phyloP scores from a whole-genome alignment of 768 basidiomycete genomes.

The Russula sp. region DNA sequence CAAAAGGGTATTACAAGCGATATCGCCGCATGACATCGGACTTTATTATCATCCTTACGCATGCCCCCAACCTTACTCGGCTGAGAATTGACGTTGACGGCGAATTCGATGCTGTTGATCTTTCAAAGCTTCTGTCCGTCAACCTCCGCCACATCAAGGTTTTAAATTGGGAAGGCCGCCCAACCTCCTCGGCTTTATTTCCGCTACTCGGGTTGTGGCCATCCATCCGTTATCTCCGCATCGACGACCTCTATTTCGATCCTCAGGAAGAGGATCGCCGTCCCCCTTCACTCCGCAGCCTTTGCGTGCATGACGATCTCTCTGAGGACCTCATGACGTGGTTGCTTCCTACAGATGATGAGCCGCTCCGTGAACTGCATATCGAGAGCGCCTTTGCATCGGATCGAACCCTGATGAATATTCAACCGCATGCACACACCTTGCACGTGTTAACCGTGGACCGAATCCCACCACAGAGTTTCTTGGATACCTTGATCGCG shows the following conservation, averaged over 20 bases:
- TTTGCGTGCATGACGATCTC: slow-evolving; percentile 7
- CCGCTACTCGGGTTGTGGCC: slow-evolving; percentile 11
- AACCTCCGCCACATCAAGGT: slow-evolving; percentile 9
- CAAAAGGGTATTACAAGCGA: neutral
- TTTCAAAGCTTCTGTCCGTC: slow-evolving; percentile 4
- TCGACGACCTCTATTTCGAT: slow-evolving; percentile 8
- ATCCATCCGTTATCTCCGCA: slow-evolving; percentile 13
- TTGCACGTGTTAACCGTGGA: slow-evolving; percentile 13
- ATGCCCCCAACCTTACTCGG: slow-evolving; percentile 11
- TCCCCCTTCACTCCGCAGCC: slow-evolving; percentile 2
- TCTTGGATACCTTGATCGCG: slow-evolving; percentile 9
- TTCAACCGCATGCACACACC: neutral
- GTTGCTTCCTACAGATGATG: slow-evolving; percentile 1
- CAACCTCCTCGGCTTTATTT: slow-evolving; percentile 10
- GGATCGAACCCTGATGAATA: neutral
- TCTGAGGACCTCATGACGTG: slow-evolving; percentile 11
- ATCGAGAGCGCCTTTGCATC: slow-evolving; percentile 2
- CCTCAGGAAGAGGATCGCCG: slow-evolving; percentile 9
- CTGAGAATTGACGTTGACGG: slow-evolving; percentile 15
- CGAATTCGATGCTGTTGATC: slow-evolving; percentile 4
- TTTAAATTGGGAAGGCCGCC: slow-evolving; percentile 18
- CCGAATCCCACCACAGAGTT: slow-evolving; percentile 6
- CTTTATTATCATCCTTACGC: slow-evolving; percentile 9
- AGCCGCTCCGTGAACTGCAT: slow-evolving; percentile 15
- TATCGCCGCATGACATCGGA: slow-evolving; percentile 5